Base-by-base conservation (phyloP, 371 early-diverging fungal species). In the Mortierella sp. region DNA sequence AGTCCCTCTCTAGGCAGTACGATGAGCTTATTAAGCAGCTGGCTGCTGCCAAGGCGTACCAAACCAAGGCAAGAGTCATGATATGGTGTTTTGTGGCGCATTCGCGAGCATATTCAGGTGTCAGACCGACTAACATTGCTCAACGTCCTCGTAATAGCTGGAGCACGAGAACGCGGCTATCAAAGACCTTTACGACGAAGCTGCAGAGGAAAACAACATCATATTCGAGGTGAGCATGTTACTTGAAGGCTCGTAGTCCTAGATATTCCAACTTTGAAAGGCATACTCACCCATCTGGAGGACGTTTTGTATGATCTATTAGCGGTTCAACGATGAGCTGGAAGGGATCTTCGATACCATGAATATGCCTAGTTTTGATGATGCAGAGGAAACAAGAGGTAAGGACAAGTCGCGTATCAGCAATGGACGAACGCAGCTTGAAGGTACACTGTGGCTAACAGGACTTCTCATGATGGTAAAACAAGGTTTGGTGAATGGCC, bases 291-390 rank as follows among this genome's bases (percentile, higher is more conserved):
- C 4, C 34, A 34, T 34, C 34, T n/a, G n/a, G n/a, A n/a, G n/a
- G 34, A 4, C 4, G 7, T 10, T 24, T 40, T 25, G 16, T 22
- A 46, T 31, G 3, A 21, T 17, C 29, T 40, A 14, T 6, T 45
- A 64, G 57, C 39, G 52, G 19, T 64, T 64, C 52, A 64, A 64
- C 27, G 46, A 51, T 0, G 64, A 64, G 14, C 45, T 64, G 7
- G 57, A 57, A 21, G 43, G 13, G 3, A 44, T 64, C 25, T 64
- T 57, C 41, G 16, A 37, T 3, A 52, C 44, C 2, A 46, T 64
- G 24, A 57, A 52, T 17, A 47, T 10, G 34, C 7, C 34, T 34
- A 10, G 34, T 4, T 34, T 10, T 34, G 34, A 34, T 7, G 7
- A 34, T 10, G 7, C 10, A 10, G 34, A 34, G 34, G 34, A 34